Conservation (phyloP, 768 basidiomycete genomes). For the Boletus fagicola region DNA sequence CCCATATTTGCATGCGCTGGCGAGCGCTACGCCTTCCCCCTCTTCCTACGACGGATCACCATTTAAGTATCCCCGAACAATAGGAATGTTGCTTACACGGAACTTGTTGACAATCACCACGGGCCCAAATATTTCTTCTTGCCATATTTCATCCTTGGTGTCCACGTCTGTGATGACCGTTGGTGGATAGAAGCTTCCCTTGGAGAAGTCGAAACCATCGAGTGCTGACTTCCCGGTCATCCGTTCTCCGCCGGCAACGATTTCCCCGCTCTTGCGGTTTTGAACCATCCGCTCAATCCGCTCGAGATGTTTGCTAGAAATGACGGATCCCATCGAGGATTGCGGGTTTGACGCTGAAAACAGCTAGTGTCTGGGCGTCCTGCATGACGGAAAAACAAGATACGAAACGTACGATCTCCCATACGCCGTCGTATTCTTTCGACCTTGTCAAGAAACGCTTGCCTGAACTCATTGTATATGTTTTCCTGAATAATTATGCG, state of each 20-base stretch:
- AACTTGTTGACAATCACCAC: constrained; percentile 70
- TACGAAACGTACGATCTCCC: constrained; percentile 64
- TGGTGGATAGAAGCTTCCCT: constrained; percentile 76
- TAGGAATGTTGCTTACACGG: constrained; percentile 37
- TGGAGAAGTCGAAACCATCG: constrained; percentile 69
- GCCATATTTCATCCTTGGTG: constrained; percentile 64
- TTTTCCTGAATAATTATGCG: constrained; percentile 71
- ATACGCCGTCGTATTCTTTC: constrained; percentile 63
- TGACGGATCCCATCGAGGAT: constrained; percentile 80
- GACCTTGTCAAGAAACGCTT: constrained; percentile 58
- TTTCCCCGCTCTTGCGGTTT: constrained; percentile 42
- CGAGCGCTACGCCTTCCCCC: constrained; percentile 61
- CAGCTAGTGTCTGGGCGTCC: background rate
- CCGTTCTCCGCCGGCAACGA: constrained; percentile 66
- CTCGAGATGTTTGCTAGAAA: constrained; percentile 60
- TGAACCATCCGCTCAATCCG: constrained; percentile 62
- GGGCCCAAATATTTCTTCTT: constrained; percentile 84
- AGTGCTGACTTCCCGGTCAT: constrained; percentile 60
- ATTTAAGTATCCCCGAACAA: background rate
- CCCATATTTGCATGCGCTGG: constrained; percentile 78
- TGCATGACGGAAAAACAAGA: background rate
- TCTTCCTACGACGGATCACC: constrained; percentile 45
- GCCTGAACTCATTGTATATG: constrained; percentile 69
- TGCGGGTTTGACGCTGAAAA: constrained; percentile 60
- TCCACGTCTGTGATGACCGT: constrained; percentile 66